Percentiles rank a stretch among this genome's conserved stretches.
These are phyloP conservation scores for Trypanosoma boissoni DNA, from an alignment of 208 protist species.

Conservation along the genomic window DNA sequence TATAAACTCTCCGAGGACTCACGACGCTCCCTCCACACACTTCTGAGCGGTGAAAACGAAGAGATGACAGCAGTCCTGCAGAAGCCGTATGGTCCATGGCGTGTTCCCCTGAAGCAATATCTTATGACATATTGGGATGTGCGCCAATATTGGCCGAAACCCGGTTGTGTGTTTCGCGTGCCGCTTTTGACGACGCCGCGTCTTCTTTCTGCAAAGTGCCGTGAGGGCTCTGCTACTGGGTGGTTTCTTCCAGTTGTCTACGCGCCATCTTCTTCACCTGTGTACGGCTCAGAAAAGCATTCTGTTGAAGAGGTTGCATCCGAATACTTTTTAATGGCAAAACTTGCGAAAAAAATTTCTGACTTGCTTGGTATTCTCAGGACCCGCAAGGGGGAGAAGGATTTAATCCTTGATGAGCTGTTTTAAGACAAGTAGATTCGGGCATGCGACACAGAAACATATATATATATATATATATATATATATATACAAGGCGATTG, in stretches of 20 bases:
- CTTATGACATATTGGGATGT: constrained; percentile 62
- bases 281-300: constrained; percentile 67
- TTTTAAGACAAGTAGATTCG: too few species aligned
- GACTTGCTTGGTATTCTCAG: constrained; percentile 55
- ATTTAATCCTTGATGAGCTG: constrained; percentile 76
- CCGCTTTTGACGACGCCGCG: constrained; percentile 30
- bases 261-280: constrained; percentile 25
- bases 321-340: constrained; percentile 82
- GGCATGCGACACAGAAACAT: constrained; percentile 2
- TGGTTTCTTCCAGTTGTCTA: constrained; percentile 83
- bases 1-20: constrained; percentile 52
- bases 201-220: constrained; percentile 20
- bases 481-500: constrained; percentile 1
- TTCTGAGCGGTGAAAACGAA: constrained; percentile 40
- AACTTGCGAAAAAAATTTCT: constrained; percentile 30
- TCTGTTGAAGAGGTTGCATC: constrained; percentile 52
- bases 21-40: constrained; percentile 34
- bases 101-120: constrained; percentile 35
- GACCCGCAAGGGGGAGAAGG: constrained; percentile 49
- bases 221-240: not conserved
- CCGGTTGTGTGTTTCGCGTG: constrained; percentile 61
- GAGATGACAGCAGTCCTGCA: constrained; percentile 41
- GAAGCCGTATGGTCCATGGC: constrained; percentile 11
- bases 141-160: constrained; percentile 72
- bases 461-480: constrained; percentile 13